Conservation (phyloP, 2,329 filamentous ascomycete species). For the Curvularia spicifera region DNA sequence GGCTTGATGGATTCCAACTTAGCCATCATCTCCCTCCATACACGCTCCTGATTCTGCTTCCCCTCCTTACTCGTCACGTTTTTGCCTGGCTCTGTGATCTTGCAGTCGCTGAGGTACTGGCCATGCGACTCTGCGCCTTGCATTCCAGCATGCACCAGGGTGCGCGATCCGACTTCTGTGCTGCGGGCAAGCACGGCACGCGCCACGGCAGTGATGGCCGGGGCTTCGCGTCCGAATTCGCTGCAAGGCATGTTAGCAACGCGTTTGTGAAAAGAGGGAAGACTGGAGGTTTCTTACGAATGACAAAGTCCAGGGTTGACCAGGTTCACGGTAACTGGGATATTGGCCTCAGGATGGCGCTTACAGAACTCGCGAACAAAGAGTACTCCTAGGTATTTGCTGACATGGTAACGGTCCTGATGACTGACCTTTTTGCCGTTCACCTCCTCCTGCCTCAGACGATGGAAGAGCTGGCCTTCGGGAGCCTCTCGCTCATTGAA, state of each 20-base stretch:
- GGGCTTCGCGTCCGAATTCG: conserved; percentile 31
- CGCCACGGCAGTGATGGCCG: conserved; percentile 17
- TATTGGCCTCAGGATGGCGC: conserved; percentile 14
- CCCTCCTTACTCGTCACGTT: conserved; percentile 50
- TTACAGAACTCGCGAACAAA: conserved; percentile 32
- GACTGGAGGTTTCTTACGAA: conserved; percentile 27
- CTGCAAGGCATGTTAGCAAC: conserved; percentile 6
- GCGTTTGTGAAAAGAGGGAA: not conserved
- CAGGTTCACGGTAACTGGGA: conserved; percentile 42
- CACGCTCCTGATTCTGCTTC: conserved; percentile 40
- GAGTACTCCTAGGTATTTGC: conserved; percentile 45
- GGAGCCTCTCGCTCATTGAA: conserved; percentile 35
- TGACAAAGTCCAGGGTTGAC: conserved; percentile 47
- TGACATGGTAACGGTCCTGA: conserved; percentile 31
- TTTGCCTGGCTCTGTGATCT: conserved; percentile 34
- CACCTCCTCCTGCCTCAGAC: conserved; percentile 26
- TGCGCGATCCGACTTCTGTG: conserved; percentile 52
- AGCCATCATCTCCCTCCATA: conserved; percentile 51
- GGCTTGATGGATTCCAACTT: conserved; percentile 49
- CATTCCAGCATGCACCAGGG: conserved; percentile 49
- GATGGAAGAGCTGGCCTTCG: conserved; percentile 37
- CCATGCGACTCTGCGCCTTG: conserved; percentile 50
- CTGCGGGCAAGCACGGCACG: conserved; percentile 41
- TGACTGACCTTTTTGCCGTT: conserved; percentile 19
- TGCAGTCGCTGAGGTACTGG: conserved; percentile 49